phyloP scores from a whole-genome alignment of 2,329 filamentous ascomycete genomes.

The Verticillium dahliae region DNA sequence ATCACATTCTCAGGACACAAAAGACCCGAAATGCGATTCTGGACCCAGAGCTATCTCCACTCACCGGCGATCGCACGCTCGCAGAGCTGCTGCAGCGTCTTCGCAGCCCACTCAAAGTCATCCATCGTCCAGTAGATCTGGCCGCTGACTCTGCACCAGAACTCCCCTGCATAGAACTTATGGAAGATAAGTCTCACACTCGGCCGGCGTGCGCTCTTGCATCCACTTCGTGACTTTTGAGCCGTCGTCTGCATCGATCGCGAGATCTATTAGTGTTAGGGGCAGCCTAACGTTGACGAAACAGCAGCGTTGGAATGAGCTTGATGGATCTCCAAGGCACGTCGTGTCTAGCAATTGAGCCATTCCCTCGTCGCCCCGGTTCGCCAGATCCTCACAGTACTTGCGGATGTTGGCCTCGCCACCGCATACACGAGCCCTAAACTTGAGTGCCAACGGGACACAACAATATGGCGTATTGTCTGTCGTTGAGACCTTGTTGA shows the following conservation, averaged over 20 bases:
- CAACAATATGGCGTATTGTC: constrained; percentile 60
- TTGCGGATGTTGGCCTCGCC: constrained; percentile 57
- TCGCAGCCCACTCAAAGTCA: constrained; percentile 59
- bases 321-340: not conserved
- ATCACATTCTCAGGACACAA: too few relatives aligned
- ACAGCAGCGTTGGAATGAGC: not conserved
- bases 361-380: constrained; percentile 46
- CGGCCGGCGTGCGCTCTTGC: constrained; percentile 27
- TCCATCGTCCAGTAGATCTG: constrained; percentile 61
- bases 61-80: not conserved
- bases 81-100: constrained; percentile 31
- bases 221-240: constrained; percentile 20
- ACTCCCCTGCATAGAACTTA: constrained; percentile 44
- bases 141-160: constrained; percentile 58
- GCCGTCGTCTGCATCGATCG: constrained; percentile 1
- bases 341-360: constrained; percentile 42
- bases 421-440: constrained; percentile 52
- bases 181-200: constrained; percentile 52
- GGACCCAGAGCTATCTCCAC: not conserved
- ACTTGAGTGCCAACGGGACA: constrained; percentile 55
- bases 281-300: not conserved
- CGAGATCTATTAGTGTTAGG: constrained; percentile 38
- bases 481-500: constrained; percentile 60
- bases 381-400: constrained; percentile 50
- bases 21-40: too few relatives aligned